Evolutionary conservation across 108 stramenopile species (phyloP), one percentile per base, ranked within the genome.

Genomic region (Bacterosira constricta): DNA sequence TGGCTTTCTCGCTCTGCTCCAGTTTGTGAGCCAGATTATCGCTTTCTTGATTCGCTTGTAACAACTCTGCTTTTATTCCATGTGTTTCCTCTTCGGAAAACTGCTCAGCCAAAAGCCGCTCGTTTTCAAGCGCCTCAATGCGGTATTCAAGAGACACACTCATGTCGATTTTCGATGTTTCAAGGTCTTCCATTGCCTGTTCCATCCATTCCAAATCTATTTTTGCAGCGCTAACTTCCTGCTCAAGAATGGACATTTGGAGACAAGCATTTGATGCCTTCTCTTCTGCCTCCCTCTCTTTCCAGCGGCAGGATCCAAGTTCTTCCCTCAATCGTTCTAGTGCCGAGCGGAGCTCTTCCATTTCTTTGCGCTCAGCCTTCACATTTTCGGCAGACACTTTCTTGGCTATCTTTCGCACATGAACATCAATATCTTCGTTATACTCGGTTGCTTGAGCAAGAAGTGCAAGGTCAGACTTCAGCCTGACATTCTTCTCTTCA

Each of bases 181-280:
- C 83, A 27, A 88, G 47, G 12, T 90, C 88, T 42, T 94, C 88
- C 75, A 94, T 77, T 3, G 90, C 86, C 41, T 89, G 75, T 20
- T 81, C 73, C 73, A 94, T 67, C 37, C 80, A 75, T n/a, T 71
- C 71, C 27, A 94, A 61, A 66, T 91, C 90, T 18, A 76, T 71
- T 72, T 87, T 94, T 25, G 85, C 82, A 50, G 90, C 76, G 34
- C 82, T 63, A 25, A 90, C 63, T 55, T 94, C 92, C 52, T 94
- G 88, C 60, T 94, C 92, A 21, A 71, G 71, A 15, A 89, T 75
- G 6, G 88, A 82, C 18, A 80, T 75, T 35, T 86, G 85, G 7
- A 91, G 77, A 5, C 79, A 67, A 29, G 86, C 55, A 58, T 82
- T 88, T 21, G 87, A 73, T 11, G 84, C 62, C 23, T 73, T 74